Base-by-base conservation (phyloP, 179 eudicot genomes). In the Sideroxylon spinosum region DNA sequence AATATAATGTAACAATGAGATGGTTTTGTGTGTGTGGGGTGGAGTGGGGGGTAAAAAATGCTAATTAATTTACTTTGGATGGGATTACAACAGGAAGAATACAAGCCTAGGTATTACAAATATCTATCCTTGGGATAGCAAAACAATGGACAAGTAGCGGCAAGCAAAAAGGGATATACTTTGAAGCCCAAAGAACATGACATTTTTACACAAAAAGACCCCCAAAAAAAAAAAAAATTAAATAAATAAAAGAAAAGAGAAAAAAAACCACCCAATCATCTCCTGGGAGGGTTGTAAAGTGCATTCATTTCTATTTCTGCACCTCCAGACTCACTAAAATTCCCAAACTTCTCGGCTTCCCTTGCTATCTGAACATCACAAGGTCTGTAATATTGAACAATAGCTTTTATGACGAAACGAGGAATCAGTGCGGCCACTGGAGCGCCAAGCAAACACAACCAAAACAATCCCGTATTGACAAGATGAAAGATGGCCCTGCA, bases 401-500 rank as follows among this genome's bases (percentile, higher is more conserved):
- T 82, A 64, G 71, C 62, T 81, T 86, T 94, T 19, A 89, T 82
- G 32, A 86, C 86, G 19, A 96, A 91, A 76, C 97, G 93, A 64
- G 99, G 99, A 63, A 94, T 72, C 75, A 96, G 74, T 65, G 91
- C 91, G 74, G 79, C 89, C 6, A 96, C 72, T 0, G 82, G 82
- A 65, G 87, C 83, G 46, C 87, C 89, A 74, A 96, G 85, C 82
- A 96, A 85, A 81, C 90, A 90, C 52, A 90, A 62, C 99, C 99
- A 96, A 74, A 92, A 89, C 55, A 83, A 48, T 81, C 83, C 81
- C 8, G 78, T 82, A 11, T 79, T 68, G 71, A 86, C 88, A 48
- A 85, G 83, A 59, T 88, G 78, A 80, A 92, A 92, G 78, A 96
- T 85, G 23, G 98, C 97, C 97, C 99, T 96, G 92, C 84, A 76